Evolutionary conservation across 805 yeast genomes (phyloP), one percentile per base, ranked within the genome.

Genomic region (Saccharomycopsis microspora): DNA sequence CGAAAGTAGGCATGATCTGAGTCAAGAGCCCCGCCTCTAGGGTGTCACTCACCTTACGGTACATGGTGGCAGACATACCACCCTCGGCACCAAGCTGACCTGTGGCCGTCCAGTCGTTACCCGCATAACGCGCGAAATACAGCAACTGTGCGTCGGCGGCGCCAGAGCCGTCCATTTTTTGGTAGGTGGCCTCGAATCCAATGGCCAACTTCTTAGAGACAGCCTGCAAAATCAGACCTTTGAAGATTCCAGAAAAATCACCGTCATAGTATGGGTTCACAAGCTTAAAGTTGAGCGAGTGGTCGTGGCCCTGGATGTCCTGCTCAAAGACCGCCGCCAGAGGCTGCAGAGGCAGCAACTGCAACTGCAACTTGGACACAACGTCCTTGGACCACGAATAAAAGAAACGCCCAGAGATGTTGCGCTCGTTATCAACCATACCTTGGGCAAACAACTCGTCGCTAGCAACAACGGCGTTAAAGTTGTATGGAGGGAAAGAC

Each of bases 1-100:
- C 72, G 71, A 84, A 72, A 54, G 80, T 73, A 39, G 94, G 90
- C 62, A 80, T 80, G 61, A 87, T 65, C 59, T 83, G 82, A 50
- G 95, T 80, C 71, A 88, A 95, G 54, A 89, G 70, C 66, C 96
- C 97, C 49, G 95, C 96, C 72, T 90, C 97, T 53, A 89, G 94
- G 63, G 83, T 84, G 59, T 87, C 90, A 53, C 95, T 76, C 59
- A 93, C 86, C 67, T 78, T 86, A 72, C 94, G 83, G 90, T 94
- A 90, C 80, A 85, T 89, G 9, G 96, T 83, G 43, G 90, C 89
- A 55, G 82, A 73, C 42, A 90, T 61, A 37, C 94, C 78, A 63
- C 98, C 98, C 65, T 85, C 89, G 50, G 94, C 96, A 66, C 85
- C 94, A 56, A 89, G 63, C 72, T 87, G 96, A 53, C 94, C 96